A percentile compares a stretch with the other conserved stretches of the same genome.
These are phyloP conservation scores for Chimonanthus salicifolius DNA, from an alignment of 164 flowering plant genomes.

Conservation along the genomic window DNA sequence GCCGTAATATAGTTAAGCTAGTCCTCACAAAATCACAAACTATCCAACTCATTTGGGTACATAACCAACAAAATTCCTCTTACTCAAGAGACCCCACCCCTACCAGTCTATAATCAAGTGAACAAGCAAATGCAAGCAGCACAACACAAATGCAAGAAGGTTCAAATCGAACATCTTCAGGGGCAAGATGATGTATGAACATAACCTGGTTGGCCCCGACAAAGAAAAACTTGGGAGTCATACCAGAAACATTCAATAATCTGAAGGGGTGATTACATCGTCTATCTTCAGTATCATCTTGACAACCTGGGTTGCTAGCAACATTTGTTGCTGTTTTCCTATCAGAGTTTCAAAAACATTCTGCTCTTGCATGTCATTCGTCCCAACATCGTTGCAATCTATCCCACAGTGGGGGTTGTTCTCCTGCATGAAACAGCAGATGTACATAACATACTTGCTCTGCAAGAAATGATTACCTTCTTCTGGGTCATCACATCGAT, in stretches of 20 bases:
- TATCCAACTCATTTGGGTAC: neutral
- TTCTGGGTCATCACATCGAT: too few relatives aligned
- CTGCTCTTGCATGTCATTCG: slow-evolving; percentile 92
- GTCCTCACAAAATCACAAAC: neutral
- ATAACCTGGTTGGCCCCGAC: neutral
- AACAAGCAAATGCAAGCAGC: too few relatives aligned
- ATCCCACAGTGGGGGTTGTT: slow-evolving; percentile 72
- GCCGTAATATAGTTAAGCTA: too few relatives aligned
- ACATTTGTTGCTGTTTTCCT: slow-evolving; percentile 92
- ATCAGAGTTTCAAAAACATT: slow-evolving; percentile 92
- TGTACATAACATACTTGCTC: too few relatives aligned
- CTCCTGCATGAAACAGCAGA: slow-evolving; percentile 44
- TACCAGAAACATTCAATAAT: slow-evolving; percentile 35
- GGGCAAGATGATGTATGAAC: neutral
- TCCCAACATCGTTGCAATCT: slow-evolving; percentile 96
- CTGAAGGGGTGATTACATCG: slow-evolving; percentile 79
- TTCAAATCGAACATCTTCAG: neutral
- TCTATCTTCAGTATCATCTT: slow-evolving; percentile 97
- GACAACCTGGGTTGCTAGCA: slow-evolving; percentile 94
- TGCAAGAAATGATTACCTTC: too few relatives aligned
- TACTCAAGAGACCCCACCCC: neutral
- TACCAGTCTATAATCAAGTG: neutral
- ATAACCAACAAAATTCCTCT: neutral
- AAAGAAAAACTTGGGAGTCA: neutral
- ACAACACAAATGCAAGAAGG: neutral